Evolutionary conservation across 768 basidiomycete genomes (phyloP).

Genomic region (Kwoniella dendrophila): DNA sequence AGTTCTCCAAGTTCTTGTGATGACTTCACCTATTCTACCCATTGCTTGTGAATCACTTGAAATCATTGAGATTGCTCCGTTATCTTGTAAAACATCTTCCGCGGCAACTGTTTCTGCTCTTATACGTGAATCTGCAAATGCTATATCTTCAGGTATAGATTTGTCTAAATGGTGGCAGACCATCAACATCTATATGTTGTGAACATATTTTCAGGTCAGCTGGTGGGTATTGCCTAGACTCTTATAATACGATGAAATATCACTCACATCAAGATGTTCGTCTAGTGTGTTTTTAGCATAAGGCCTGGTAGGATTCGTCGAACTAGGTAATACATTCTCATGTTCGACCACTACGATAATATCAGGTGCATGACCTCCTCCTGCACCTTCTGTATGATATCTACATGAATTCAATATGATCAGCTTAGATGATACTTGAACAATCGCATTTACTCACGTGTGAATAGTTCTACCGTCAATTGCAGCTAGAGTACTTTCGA

Average conservation of each 20-base stretch:
- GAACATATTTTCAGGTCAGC: neutral
- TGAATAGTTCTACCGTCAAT: slow-evolving; percentile 91
- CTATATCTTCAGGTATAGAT: slow-evolving; percentile 86
- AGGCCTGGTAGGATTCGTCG: slow-evolving; percentile 95
- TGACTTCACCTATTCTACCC: slow-evolving; percentile 95
- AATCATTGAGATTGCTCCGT: slow-evolving; percentile 94
- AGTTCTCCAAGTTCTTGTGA: slow-evolving; percentile 91
- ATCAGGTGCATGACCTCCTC: slow-evolving; percentile 95
- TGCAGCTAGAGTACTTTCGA: slow-evolving; percentile 89
- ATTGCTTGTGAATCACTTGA: slow-evolving; percentile 96
- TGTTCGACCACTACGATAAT: slow-evolving; percentile 95
- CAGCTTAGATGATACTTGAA: neutral
- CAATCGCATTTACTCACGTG: slow-evolving; percentile 58
- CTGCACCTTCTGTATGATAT: slow-evolving; percentile 95
- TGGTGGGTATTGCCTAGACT: neutral
- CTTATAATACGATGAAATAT: neutral
- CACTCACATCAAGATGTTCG: slow-evolving; percentile 88
- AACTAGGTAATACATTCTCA: slow-evolving; percentile 87
- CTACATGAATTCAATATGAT: slow-evolving; percentile 13
- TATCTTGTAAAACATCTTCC: slow-evolving; percentile 91
- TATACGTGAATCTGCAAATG: slow-evolving; percentile 96
- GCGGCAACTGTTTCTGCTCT: slow-evolving; percentile 95
- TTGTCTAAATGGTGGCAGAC: slow-evolving; percentile 97
- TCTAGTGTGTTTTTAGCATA: slow-evolving; percentile 89
- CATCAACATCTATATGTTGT: slow-evolving; percentile 82